A percentile compares a stretch with the other conserved stretches of the same genome.
Conservation (phyloP, 2,329 filamentous ascomycete species). For the Septoria linicola region DNA sequence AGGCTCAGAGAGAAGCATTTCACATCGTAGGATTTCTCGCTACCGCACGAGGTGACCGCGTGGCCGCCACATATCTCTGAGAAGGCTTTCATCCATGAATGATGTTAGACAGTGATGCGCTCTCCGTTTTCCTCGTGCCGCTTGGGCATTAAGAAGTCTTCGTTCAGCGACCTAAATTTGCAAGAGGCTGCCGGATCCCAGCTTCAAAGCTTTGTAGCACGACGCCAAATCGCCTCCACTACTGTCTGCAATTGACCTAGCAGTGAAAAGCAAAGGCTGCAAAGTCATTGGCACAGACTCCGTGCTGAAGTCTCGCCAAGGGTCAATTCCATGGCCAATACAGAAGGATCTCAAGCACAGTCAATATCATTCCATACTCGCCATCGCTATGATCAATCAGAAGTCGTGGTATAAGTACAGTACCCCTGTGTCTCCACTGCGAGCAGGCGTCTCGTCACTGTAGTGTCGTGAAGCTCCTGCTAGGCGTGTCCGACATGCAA, state of each 20-base stretch:
- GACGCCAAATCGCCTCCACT: too few species aligned
- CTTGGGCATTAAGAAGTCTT: too few species aligned
- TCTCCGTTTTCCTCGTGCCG: too few species aligned
- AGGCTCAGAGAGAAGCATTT: not conserved
- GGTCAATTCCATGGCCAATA: not conserved
- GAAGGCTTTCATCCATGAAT: not conserved
- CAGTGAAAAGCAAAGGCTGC: too few species aligned
- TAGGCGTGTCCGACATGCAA: conserved; percentile 1
- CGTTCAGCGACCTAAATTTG: too few species aligned
- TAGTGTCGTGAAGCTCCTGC: conserved; percentile 1
- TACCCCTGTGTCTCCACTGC: conserved; percentile 23
- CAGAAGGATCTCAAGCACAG: not conserved
- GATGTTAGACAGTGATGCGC: too few species aligned
- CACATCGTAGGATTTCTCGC: not conserved
- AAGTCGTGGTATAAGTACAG: conserved; percentile 28
- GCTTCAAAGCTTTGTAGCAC: too few species aligned
- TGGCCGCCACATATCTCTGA: not conserved
- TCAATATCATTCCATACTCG: conserved; percentile 22
- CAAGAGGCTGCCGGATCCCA: too few species aligned
- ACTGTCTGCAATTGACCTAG: too few species aligned
- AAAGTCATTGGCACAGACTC: too few species aligned
- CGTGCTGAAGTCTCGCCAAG: too few species aligned
- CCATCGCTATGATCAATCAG: conserved; percentile 27
- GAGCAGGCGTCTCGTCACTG: conserved; percentile 3
- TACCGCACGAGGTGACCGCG: not conserved